Evolutionary conservation across 2,329 filamentous ascomycete genomes (phyloP).

Genomic region (Claviceps pazoutovae): DNA sequence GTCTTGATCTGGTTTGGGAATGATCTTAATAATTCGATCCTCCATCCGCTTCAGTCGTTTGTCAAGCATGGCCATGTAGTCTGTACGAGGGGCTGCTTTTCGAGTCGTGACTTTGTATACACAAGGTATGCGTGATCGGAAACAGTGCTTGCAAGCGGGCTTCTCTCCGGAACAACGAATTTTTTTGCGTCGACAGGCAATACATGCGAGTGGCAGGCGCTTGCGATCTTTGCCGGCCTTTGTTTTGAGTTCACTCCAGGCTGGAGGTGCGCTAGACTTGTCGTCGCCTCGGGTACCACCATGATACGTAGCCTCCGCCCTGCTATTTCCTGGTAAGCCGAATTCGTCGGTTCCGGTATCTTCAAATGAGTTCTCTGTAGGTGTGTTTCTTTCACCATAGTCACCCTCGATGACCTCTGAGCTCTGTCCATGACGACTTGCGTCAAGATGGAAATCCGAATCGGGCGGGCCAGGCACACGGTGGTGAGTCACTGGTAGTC

Average conservation of each 20-base stretch:
- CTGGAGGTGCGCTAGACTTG: slow-evolving; percentile 43
- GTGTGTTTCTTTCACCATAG: slow-evolving; percentile 28
- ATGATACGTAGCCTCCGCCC: slow-evolving; percentile 39
- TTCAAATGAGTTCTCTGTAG: slow-evolving; percentile 33
- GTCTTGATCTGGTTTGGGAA: slow-evolving; percentile 73
- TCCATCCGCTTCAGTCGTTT: slow-evolving; percentile 95
- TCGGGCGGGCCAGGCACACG: slow-evolving; percentile 9
- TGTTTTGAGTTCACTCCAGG: slow-evolving; percentile 75
- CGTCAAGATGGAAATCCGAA: slow-evolving; percentile 12
- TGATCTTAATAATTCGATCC: slow-evolving; percentile 88
- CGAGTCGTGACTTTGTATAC: slow-evolving; percentile 95
- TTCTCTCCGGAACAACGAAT: slow-evolving; percentile 97
- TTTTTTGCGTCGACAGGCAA: slow-evolving; percentile 92
- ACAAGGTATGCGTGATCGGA: slow-evolving; percentile 83
- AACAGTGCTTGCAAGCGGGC: slow-evolving; percentile 90
- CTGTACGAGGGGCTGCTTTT: slow-evolving; percentile 85
- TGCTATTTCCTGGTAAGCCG: slow-evolving; percentile 31
- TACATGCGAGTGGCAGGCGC: slow-evolving; percentile 81
- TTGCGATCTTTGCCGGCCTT: slow-evolving; percentile 95
- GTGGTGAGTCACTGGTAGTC: slow-evolving; percentile 9
- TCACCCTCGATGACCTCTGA: slow-evolving; percentile 32
- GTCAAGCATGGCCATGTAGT: slow-evolving; percentile 98
- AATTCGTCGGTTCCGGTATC: slow-evolving; percentile 46
- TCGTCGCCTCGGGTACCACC: slow-evolving; percentile 41
- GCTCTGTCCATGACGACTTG: slow-evolving; percentile 14